Percentiles rank a stretch among this genome's conserved stretches.
phyloP scores from a whole-genome alignment of 257 asterid genomes.

The Solanum verrucosum region DNA sequence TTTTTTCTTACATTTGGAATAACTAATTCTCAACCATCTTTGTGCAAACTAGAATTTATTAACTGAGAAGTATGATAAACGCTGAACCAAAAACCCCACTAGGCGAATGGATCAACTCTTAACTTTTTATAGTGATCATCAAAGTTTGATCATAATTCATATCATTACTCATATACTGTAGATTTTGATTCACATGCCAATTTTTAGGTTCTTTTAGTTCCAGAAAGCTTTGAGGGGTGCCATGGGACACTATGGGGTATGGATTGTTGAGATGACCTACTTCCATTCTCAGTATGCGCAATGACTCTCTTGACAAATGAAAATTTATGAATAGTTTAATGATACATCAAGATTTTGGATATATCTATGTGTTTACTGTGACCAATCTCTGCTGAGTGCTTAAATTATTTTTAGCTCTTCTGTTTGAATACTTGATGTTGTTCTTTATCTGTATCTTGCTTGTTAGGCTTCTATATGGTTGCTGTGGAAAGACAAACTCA shows the following conservation, averaged over 20 bases:
- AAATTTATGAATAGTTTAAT: background rate
- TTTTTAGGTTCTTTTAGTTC: background rate
- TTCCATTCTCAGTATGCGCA: background rate
- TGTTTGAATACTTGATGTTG: background rate
- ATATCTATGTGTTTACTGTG: background rate
- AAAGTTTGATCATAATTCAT: background rate
- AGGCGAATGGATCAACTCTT: background rate
- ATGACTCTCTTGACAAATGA: background rate
- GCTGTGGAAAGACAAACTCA: slow-evolving; percentile 73
- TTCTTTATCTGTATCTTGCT: background rate
- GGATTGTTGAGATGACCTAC: background rate
- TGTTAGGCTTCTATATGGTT: slow-evolving; percentile 80
- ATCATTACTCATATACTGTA: background rate
- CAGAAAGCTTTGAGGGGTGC: background rate
- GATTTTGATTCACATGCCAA: background rate
- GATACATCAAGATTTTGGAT: background rate
- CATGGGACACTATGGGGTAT: background rate
- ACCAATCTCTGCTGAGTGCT: background rate
- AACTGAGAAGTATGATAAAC: background rate
- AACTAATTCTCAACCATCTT: background rate
- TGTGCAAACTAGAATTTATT: background rate
- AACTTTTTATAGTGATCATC: background rate
- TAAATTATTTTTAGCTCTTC: background rate
- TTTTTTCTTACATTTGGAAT: background rate
- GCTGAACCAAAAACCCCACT: background rate